Evolutionary conservation across 768 basidiomycete species (phyloP), one percentile per base, ranked within the genome.

Genomic region (Chalciporus piperatus): DNA sequence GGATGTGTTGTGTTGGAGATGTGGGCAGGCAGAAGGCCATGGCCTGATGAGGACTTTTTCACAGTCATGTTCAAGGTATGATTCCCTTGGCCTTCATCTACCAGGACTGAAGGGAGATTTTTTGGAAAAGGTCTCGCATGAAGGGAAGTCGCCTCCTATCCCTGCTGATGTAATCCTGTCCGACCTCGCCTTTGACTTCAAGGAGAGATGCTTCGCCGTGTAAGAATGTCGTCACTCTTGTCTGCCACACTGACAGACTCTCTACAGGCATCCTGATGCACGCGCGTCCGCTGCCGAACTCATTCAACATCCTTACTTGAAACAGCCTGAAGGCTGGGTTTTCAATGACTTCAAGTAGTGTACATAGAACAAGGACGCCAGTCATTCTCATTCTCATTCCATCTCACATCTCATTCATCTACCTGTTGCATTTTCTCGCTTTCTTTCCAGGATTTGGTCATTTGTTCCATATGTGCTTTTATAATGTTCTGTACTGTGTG

Each of bases 1-100:
- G 97, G 97, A 2, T 99, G 97, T 72, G 91, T 98, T n/a, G 89
- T 96, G 14, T 77, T 98, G 57, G 97, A 99, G 70, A 99, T 99
- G 97, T 96, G 93, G 87, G 89, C 91, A 19, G 97, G 97, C n/a
- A 81, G 84, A 64, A 76, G 95, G 41, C 97, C 97, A 3, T 99
- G 97, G 97, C 83, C 78, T 23, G 87, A 90, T 25, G 89, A 95
- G 59, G 91, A 95, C 69, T 83, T 82, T 56, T 80, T 98, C 54
- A 87, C 91, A 2, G 94, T 98, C 52, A 91, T 99, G 86, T 89
- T 91, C 71, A 92, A 95, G 80, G 95, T 92, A 63, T 50, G 78
- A 16, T 22, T 13, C 4, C 22, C 9, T 44, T 25, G 4, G 27
- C 25, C 13, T 25, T 22, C 12, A 2, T 43, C 16, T 22, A 35